phyloP scores from a whole-genome alignment of 202 grass and related monocot species.

The Digitaria exilis region DNA sequence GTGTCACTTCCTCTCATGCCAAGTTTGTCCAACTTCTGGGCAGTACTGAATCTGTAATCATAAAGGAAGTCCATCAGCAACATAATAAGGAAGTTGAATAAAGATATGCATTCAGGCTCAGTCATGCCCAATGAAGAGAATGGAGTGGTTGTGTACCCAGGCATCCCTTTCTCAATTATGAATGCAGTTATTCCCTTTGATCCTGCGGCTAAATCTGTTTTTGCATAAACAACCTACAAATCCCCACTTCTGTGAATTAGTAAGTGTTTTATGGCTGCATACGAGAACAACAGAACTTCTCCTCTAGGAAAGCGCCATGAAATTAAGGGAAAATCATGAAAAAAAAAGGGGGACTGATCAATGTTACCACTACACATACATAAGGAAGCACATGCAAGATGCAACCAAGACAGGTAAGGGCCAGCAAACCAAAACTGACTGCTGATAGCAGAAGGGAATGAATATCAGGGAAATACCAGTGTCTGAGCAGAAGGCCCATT shows the following conservation, averaged over 20 bases:
- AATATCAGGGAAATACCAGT: conserved; percentile 61
- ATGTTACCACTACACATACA: not conserved
- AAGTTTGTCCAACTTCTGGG: conserved; percentile 97
- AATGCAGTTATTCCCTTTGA: conserved; percentile 98
- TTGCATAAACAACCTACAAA: conserved; percentile 93
- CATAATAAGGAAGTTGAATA: not conserved
- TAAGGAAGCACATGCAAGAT: conserved; percentile 13
- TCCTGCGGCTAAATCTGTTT: conserved; percentile 81
- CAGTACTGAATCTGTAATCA: conserved; percentile 84
- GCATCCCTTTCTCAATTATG: conserved; percentile 98
- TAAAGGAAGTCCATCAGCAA: not conserved
- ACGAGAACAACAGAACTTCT: conserved; percentile 1
- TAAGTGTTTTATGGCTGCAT: not conserved
- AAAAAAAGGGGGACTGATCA: not conserved
- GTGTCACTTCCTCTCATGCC: conserved; percentile 98
- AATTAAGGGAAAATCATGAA: not conserved
- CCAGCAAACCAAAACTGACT: no score
- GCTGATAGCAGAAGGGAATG: no score
- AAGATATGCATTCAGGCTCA: not conserved
- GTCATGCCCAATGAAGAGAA: not conserved
- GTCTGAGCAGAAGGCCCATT: conserved; percentile 95
- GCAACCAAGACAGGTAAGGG: no score
- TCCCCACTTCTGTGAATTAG: conserved; percentile 25
- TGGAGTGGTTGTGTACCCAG: conserved; percentile 57
- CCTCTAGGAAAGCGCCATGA: not conserved